Evolutionary conservation across 2,329 filamentous ascomycete species (phyloP).

Genomic region (Neopestalotiopsis rosae): DNA sequence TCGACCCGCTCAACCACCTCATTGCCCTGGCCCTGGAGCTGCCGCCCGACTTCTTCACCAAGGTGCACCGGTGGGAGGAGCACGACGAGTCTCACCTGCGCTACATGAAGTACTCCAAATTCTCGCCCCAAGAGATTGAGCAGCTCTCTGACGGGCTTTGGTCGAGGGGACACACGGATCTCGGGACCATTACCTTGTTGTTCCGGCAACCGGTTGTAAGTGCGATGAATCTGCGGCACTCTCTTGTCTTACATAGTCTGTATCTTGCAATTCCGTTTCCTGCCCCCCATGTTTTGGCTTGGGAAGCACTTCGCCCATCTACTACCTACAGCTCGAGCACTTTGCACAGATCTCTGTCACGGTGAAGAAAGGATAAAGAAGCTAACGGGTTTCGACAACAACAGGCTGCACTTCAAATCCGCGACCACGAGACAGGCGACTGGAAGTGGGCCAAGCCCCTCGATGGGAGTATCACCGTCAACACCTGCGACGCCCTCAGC

Average conservation of each 20-base stretch:
- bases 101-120: slow-evolving; percentile 57
- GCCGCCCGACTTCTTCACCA: slow-evolving; percentile 25
- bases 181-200: slow-evolving; percentile 58
- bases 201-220: slow-evolving; percentile 57
- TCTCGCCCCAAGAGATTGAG: slow-evolving; percentile 47
- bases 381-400: no score
- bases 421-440: slow-evolving; percentile 43
- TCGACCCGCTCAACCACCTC: slow-evolving; percentile 26
- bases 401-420: slow-evolving; percentile 52
- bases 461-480: slow-evolving; percentile 53
- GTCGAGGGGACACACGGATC: slow-evolving; percentile 55
- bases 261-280: no score
- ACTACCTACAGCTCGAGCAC: no score
- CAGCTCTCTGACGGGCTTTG: slow-evolving; percentile 45
- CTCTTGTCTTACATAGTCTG: no score
- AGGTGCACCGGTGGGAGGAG: slow-evolving; percentile 24
- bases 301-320: no score
- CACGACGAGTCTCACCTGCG: slow-evolving; percentile 28
- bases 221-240: no score
- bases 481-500: slow-evolving; percentile 51
- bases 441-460: slow-evolving; percentile 54
- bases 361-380: no score
- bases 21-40: slow-evolving; percentile 26
- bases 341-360: no score
- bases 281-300: no score